A percentile compares a stretch with the other conserved stretches of the same genome.
Conservation (phyloP, 306 rosid species). For the Echinosophora koreensis region DNA sequence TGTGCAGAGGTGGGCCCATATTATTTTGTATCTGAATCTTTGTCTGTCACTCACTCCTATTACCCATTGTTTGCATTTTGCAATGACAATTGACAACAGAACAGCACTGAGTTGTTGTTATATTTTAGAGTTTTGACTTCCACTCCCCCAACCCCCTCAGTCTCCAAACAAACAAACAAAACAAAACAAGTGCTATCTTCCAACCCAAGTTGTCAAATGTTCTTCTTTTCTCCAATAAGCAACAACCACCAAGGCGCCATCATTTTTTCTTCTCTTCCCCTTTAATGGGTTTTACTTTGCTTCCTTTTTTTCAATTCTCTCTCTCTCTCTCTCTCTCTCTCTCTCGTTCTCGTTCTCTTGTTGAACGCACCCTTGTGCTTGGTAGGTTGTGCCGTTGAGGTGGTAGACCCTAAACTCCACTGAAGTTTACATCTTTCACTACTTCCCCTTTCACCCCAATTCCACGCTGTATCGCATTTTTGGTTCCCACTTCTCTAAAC, state of each 20-base stretch:
- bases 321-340: conserved; percentile 41
- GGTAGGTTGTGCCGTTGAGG: conserved; percentile 77
- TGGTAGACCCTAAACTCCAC: conserved; percentile 91
- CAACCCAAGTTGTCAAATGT: conserved; percentile 63
- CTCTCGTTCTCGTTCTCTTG: conserved; percentile 41
- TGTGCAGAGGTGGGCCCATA: conserved; percentile 31
- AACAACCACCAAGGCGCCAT: conserved; percentile 62
- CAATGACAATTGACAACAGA: conserved; percentile 15
- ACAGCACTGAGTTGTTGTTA: conserved; percentile 36
- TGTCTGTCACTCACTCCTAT: conserved; percentile 21
- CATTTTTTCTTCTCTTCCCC: conserved; percentile 47
- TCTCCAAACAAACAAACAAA: conserved; percentile 48
- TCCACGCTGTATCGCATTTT: conserved; percentile 67
- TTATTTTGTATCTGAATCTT: conserved; percentile 50
- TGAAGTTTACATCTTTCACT: conserved; percentile 64
- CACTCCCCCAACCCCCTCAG: conserved; percentile 7
- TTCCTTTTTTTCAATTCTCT: neutral
- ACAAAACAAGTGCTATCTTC: conserved; percentile 65
- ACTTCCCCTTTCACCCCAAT: conserved; percentile 64
- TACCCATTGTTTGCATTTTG: neutral
- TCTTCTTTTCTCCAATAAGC: conserved; percentile 52
- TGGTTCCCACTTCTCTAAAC: conserved; percentile 42
- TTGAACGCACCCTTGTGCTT: conserved; percentile 72
- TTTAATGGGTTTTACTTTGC: conserved; percentile 68
- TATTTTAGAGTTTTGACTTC: conserved; percentile 48